Evolutionary conservation across 345 rosid genomes (phyloP).

Genomic region (Gossypium rotundifolium): DNA sequence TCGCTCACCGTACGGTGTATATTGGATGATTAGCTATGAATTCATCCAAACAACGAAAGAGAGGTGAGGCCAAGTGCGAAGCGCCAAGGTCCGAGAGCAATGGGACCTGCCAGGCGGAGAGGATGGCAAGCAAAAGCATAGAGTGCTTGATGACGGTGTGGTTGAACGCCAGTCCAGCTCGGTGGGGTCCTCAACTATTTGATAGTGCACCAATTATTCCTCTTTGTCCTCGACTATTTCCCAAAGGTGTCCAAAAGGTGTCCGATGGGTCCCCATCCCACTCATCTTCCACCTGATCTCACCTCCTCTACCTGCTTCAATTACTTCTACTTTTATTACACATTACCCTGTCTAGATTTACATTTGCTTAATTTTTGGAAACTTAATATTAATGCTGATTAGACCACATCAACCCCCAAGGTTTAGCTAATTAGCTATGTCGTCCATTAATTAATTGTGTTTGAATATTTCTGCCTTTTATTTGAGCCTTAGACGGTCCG

Average conservation of each 20-base stretch:
- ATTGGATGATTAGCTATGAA: background rate
- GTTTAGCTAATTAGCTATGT: too few species aligned
- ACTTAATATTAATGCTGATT: background rate
- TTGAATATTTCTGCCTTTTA: too few species aligned
- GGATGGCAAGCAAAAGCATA: background rate
- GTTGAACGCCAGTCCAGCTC: background rate
- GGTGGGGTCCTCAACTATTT: background rate
- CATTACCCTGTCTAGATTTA: background rate
- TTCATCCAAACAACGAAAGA: background rate
- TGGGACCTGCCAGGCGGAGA: background rate
- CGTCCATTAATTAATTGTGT: background rate
- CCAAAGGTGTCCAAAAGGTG: background rate
- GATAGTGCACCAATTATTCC: background rate
- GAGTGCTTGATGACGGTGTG: slow-evolving; percentile 3
- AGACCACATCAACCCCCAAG: background rate
- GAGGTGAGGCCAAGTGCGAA: background rate
- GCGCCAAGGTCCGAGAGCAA: slow-evolving; percentile 1
- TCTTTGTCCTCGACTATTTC: background rate
- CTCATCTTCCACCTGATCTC: slow-evolving; percentile 5
- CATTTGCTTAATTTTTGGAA: background rate
- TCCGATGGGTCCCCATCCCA: background rate
- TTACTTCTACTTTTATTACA: background rate
- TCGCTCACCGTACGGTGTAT: background rate
- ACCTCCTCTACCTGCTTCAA: background rate
- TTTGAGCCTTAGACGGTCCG: too few species aligned